These are phyloP conservation scores for Mortierella sp. DNA, from an alignment of 371 early-diverging fungal genomes.

Conservation along the genomic window DNA sequence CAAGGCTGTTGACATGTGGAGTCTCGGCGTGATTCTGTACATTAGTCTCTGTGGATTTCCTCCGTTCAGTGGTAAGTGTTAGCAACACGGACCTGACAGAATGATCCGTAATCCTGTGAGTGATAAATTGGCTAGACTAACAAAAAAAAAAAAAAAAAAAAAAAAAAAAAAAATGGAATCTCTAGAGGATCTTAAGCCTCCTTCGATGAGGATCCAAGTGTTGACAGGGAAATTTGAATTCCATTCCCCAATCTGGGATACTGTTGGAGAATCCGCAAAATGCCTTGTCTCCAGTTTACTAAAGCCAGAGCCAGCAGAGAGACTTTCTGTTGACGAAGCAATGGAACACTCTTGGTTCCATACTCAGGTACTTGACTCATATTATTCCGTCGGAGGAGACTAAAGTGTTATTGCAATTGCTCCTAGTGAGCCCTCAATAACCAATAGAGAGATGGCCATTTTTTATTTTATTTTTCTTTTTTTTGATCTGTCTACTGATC, in stretches of 20 bases:
- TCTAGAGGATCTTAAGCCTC: slow-evolving; percentile 53
- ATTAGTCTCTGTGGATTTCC: slow-evolving; percentile 94
- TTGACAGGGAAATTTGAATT: slow-evolving; percentile 77
- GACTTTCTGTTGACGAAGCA: slow-evolving; percentile 29
- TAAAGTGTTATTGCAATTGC: not conserved
- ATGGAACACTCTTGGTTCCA: slow-evolving; percentile 24
- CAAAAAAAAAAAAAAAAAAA: not conserved
- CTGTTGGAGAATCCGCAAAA: slow-evolving; percentile 72
- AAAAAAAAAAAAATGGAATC: too few species aligned
- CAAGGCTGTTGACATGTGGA: slow-evolving; percentile 95
- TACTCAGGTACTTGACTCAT: not conserved
- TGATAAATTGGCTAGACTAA: not conserved
- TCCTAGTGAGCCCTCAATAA: too few species aligned
- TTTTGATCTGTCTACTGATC: too few species aligned
- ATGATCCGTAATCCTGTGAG: not conserved
- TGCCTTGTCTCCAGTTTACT: slow-evolving; percentile 63
- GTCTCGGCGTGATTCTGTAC: slow-evolving; percentile 97
- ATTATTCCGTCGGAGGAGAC: not conserved
- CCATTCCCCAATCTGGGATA: slow-evolving; percentile 81
- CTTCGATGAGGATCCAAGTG: slow-evolving; percentile 72
- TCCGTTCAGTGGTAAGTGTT: slow-evolving; percentile 76
- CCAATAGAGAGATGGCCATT: too few species aligned
- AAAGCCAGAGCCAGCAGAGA: slow-evolving; percentile 57
- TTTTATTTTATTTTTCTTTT: too few species aligned
- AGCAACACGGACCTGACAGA: too few species aligned